Base-by-base conservation (phyloP, 495 filamentous ascomycete species). In the Penicillium bialowiezense region DNA sequence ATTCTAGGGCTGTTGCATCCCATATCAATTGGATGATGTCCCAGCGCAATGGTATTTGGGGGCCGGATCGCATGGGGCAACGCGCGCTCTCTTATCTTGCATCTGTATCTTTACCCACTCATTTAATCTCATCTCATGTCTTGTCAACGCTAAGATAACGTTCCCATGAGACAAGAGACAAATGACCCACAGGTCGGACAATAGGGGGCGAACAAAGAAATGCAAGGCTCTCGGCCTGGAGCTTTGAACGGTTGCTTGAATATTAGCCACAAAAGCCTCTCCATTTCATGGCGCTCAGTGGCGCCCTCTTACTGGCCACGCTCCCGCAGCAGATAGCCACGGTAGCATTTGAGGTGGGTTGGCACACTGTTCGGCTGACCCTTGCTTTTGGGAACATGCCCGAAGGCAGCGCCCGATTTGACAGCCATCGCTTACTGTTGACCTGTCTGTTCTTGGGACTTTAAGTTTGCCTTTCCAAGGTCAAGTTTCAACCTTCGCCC, bases 301-400 rank as follows among this genome's bases (percentile, higher is more conserved):
- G 36, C n/a, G 43, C 15, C 9, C 9, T 57, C 33, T 51, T 32
- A 64, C 50, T 64, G 61, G 61, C 55, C 56, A 43, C n/a, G 15
- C 15, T 21, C 29, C 9, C 23, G 20, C n/a, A 35, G 14, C 34
- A 13, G 50, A 48, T 37, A 55, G 55, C 52, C 61, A 64, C 48
- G 44, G 61, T 64, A 53, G 24, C 59, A 64, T 64, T n/a, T 51
- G 50, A 41, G 52, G 15, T 18, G 31, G 45, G 32, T 57, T 48
- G 59, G 40, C 51, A 48, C 41, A 26, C 33, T n/a, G 17, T 17
- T 51, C 24, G 21, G 35, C 20, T 45, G 52, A 45, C 20, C 32
- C 26, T 21, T 43, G 21, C 14, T n/a, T 32, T 23, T 42, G 15
- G 39, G 24, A 19, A 29, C 48, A 10, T 13, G 26, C 13, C 10